phyloP scores from a whole-genome alignment of 495 filamentous ascomycete genomes.

The Rhypophila decipiens region DNA sequence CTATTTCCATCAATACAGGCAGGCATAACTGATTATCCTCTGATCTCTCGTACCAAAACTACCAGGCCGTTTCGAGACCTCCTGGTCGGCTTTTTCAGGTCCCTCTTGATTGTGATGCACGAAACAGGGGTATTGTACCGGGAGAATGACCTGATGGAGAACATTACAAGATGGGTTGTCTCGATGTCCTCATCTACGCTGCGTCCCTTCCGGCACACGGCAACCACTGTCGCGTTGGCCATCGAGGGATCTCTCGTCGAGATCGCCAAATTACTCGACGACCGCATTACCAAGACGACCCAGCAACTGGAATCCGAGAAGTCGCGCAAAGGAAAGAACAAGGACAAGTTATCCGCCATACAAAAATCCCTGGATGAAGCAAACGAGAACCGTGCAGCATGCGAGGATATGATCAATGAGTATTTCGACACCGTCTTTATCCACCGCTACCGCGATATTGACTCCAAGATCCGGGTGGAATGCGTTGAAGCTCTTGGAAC shows the following conservation, averaged over 20 bases:
- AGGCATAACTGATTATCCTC: constrained; percentile 83
- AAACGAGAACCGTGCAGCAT: constrained; percentile 53
- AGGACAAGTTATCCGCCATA: constrained; percentile 54
- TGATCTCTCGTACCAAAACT: constrained; percentile 71
- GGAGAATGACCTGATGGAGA: constrained; percentile 70
- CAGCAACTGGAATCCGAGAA: constrained; percentile 71
- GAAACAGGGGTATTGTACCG: constrained; percentile 68
- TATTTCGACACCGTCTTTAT: constrained; percentile 87
- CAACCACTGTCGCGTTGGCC: constrained; percentile 70
- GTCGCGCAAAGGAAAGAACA: constrained; percentile 63
- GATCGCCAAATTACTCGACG: constrained; percentile 61
- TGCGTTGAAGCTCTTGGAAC: constrained; percentile 76
- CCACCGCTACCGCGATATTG: constrained; percentile 91
- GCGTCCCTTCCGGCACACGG: constrained; percentile 88
- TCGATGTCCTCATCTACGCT: constrained; percentile 76
- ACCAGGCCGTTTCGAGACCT: constrained; percentile 66
- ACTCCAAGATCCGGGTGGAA: constrained; percentile 76
- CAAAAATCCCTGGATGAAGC: constrained; percentile 59
- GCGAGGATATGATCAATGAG: constrained; percentile 66
- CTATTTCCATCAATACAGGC: constrained; percentile 42
- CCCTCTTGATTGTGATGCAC: constrained; percentile 67
- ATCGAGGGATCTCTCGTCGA: constrained; percentile 67
- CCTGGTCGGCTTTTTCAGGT: constrained; percentile 70
- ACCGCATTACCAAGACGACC: constrained; percentile 64
- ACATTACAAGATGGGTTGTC: constrained; percentile 76